Conservation (phyloP, 2,329 filamentous ascomycete genomes). For the Fonsecaea monophora region DNA sequence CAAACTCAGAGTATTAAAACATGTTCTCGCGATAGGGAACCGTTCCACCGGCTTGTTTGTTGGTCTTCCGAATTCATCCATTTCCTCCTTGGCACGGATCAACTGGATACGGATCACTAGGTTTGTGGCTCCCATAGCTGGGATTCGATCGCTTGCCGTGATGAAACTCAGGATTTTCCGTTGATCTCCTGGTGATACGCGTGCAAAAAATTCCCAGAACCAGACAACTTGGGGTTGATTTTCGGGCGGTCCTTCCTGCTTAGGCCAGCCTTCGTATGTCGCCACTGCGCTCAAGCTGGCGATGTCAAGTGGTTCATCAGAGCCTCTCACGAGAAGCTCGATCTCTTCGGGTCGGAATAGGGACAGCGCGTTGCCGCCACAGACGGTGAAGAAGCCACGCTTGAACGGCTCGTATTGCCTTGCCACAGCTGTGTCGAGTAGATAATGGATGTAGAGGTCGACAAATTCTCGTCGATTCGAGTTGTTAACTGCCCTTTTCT, state of each 20-base stretch:
- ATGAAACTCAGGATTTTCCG: slow-evolving; percentile 83
- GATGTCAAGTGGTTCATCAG: slow-evolving; percentile 82
- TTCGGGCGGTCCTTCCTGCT: slow-evolving; percentile 49
- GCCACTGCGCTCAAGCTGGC: slow-evolving; percentile 76
- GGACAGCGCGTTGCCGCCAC: slow-evolving; percentile 83
- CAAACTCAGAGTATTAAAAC: slow-evolving; percentile 84
- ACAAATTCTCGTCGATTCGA: slow-evolving; percentile 84
- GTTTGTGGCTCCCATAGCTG: slow-evolving; percentile 82
- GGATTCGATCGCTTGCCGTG: slow-evolving; percentile 88
- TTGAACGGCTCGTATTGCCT: slow-evolving; percentile 94
- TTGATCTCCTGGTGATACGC: slow-evolving; percentile 71
- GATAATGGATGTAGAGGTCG: slow-evolving; percentile 78
- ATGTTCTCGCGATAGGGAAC: slow-evolving; percentile 86
- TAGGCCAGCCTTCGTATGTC: slow-evolving; percentile 80
- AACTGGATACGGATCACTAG: slow-evolving; percentile 65
- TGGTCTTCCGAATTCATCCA: slow-evolving; percentile 21
- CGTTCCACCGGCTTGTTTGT: slow-evolving; percentile 64
- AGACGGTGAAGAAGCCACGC: slow-evolving; percentile 90
- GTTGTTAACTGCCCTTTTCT: slow-evolving; percentile 79
- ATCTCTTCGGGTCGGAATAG: slow-evolving; percentile 92
- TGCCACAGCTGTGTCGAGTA: slow-evolving; percentile 77
- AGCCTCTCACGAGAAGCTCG: slow-evolving; percentile 83
- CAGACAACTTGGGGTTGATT: slow-evolving; percentile 75
- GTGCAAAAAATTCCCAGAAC: slow-evolving; percentile 86
- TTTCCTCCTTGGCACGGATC: slow-evolving; percentile 33